These are phyloP conservation scores for Fraxinus pennsylvanica DNA, from an alignment of 257 asterid genomes.

Conservation along the genomic window DNA sequence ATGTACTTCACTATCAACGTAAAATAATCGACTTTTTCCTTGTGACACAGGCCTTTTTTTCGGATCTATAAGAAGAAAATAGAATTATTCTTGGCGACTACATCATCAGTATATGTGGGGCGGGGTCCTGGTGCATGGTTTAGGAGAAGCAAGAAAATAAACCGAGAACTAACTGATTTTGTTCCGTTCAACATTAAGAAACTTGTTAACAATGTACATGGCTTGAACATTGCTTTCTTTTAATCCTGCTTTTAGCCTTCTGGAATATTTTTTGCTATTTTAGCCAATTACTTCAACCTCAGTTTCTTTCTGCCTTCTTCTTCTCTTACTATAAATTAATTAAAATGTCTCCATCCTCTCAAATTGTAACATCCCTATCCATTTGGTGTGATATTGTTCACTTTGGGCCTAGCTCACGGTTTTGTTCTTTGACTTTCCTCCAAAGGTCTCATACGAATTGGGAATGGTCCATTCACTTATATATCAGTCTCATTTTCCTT, in stretches of 20 bases:
- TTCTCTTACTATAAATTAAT: background rate
- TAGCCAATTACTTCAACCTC: background rate
- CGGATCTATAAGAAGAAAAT: background rate
- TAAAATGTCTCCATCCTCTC: background rate
- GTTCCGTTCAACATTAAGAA: background rate
- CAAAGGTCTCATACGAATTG: too few species aligned
- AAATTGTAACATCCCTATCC: background rate
- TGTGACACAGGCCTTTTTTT: background rate
- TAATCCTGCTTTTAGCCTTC: background rate
- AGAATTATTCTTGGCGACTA: background rate
- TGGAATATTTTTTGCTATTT: background rate
- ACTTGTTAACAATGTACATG: background rate
- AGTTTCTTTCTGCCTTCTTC: background rate
- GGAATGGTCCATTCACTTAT: too few species aligned
- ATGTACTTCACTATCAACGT: background rate
- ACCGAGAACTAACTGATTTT: too few species aligned
- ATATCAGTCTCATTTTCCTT: too few species aligned
- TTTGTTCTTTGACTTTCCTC: too few species aligned
- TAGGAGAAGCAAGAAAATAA: too few species aligned
- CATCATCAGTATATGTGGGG: too few species aligned
- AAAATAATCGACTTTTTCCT: background rate
- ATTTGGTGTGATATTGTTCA: too few species aligned
- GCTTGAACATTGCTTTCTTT: background rate
- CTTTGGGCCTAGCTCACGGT: too few species aligned
- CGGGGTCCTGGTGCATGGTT: too few species aligned